Percentiles rank a stretch among this genome's conserved stretches.
These are phyloP conservation scores for Ramaria sp. DNA, from an alignment of 768 basidiomycete genomes.

Conservation along the genomic window DNA sequence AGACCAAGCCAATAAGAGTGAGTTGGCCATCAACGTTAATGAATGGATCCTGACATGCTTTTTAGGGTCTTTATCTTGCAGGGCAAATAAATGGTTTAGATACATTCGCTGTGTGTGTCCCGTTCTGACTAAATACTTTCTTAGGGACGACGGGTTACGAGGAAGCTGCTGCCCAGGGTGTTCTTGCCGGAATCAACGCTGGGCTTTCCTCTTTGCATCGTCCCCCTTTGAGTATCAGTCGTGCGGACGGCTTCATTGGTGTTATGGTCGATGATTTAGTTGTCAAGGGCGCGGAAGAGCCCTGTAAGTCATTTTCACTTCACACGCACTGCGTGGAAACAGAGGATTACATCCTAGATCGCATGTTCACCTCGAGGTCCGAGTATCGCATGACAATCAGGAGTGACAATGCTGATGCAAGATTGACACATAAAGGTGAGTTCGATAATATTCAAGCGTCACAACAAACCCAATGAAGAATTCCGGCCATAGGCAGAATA, in stretches of 20 bases:
- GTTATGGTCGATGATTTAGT: constrained; percentile 91
- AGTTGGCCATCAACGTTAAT: neutral
- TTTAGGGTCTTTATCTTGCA: constrained; percentile 72
- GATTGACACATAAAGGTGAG: constrained; percentile 68
- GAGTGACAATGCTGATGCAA: constrained; percentile 80
- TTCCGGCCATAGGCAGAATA: constrained; percentile 21
- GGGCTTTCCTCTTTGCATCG: constrained; percentile 52
- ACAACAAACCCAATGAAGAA: neutral
- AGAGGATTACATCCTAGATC: constrained; percentile 39
- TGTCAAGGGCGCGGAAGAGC: constrained; percentile 82
- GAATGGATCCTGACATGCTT: neutral
- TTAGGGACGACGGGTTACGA: constrained; percentile 87
- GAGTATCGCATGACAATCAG: constrained; percentile 85
- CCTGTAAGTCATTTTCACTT: constrained; percentile 43
- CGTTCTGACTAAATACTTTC: neutral
- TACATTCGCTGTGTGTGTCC: neutral
- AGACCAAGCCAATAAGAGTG: constrained; percentile 6
- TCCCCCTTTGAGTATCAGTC: constrained; percentile 52
- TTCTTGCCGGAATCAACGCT: constrained; percentile 83
- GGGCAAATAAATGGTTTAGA: constrained; percentile 73
- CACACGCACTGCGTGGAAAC: neutral
- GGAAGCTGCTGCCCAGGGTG: constrained; percentile 86
- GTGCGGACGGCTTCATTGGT: constrained; percentile 82
- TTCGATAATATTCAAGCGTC: neutral
- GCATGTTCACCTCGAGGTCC: constrained; percentile 88